Evolutionary conservation across 2,329 filamentous ascomycete species (phyloP).

Genomic region (Ophiostoma fasciatum): DNA sequence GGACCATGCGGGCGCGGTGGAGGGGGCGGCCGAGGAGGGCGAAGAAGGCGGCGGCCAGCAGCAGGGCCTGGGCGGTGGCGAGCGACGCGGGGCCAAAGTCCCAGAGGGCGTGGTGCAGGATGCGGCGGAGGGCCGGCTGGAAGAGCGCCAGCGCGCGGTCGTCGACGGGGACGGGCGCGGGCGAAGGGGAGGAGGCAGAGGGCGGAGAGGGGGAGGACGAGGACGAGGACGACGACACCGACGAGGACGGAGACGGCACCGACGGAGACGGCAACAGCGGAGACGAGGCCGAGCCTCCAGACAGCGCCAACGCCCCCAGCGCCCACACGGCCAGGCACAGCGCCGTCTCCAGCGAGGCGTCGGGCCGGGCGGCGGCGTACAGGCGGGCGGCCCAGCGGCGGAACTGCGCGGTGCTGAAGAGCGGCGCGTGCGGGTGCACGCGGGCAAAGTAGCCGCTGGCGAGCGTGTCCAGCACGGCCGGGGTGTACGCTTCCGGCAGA

Average conservation of each 20-base stretch:
- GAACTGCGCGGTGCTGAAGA: slow-evolving; percentile 19
- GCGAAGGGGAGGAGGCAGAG: too few relatives aligned
- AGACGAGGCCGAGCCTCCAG: too few relatives aligned
- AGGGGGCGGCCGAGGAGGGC: slow-evolving; percentile 21
- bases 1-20: slow-evolving; percentile 21
- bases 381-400: slow-evolving; percentile 16
- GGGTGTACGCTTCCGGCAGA: too few relatives aligned
- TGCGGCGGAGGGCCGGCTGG: slow-evolving; percentile 21
- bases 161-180: not conserved
- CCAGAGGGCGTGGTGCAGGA: slow-evolving; percentile 19
- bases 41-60: slow-evolving; percentile 24
- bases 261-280: too few relatives aligned
- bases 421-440: slow-evolving; percentile 21
- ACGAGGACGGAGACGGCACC: too few relatives aligned
- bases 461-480: slow-evolving; percentile 15
- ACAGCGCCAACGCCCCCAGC: slow-evolving; percentile 14
- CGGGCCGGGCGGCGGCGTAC: slow-evolving; percentile 13
- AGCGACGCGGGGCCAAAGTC: slow-evolving; percentile 16
- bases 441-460: slow-evolving; percentile 19
- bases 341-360: slow-evolving; percentile 16
- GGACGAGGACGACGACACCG: too few relatives aligned
- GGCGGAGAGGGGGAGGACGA: too few relatives aligned
- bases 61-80: slow-evolving; percentile 19
- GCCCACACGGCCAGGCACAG: slow-evolving; percentile 24
- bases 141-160: slow-evolving; percentile 18